Base-by-base conservation (phyloP, 352 stramenopile genomes). In the Phytophthora melonis region DNA sequence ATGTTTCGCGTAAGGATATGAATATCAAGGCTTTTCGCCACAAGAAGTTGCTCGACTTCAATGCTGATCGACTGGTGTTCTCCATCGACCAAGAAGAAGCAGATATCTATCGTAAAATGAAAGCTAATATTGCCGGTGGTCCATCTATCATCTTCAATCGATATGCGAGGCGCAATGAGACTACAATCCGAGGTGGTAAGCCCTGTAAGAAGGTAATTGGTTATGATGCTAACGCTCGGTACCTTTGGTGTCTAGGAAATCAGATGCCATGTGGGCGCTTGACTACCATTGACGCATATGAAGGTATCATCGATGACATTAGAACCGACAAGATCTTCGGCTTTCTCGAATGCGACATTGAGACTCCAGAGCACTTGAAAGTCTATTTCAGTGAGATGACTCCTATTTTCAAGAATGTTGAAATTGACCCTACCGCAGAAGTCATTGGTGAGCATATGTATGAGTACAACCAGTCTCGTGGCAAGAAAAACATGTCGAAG, bases 181-280 rank as follows among this genome's bases (percentile, higher is more conserved):
- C 66, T 6, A 32, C 49, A 1, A 79, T 78, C 72, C 67, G 66
- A 23, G 45, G 56, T 10, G 62, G 63, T 54, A 80, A 77, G 55
- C 4, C 66, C 13, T 49, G 25, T 25, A 77, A 72, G 47, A 77
- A 80, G 47, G 23, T 78, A 6, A 74, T 80, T 61, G 75, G 74
- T 0, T 78, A 75, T 16, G 74, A 75, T 60, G 70, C 65, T 27
- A 78, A 81, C 27, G 70, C 65, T 53, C 41, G 78, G 18, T 86
- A 86, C 53, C 59, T 86, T 0, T 83, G 69, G 72, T 23, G 36
- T 52, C 45, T 52, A 3, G n/a, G n/a, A n/a, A n/a, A n/a, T n/a
- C n/a, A n/a, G n/a, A n/a, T n/a, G n/a, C n/a, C n/a, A n/a, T n/a
- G n/a, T n/a, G n/a, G n/a, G n/a, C n/a, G n/a, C n/a, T n/a, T n/a